phyloP scores from a whole-genome alignment of 345 rosid species.

The Populus alba region DNA sequence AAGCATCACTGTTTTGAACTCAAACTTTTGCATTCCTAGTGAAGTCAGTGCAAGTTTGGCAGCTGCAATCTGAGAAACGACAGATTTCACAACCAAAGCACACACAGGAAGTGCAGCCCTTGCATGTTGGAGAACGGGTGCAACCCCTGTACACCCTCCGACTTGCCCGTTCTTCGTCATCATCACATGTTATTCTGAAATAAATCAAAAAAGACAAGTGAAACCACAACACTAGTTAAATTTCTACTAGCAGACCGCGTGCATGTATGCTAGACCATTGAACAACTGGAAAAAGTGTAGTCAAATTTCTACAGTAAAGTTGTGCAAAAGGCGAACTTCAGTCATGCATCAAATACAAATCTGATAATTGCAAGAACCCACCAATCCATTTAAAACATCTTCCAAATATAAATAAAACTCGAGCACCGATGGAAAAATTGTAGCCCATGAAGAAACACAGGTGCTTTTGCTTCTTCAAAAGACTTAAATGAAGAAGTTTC shows the following conservation, averaged over 20 bases:
- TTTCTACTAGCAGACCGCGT: background rate
- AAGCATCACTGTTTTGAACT: slow-evolving; percentile 8
- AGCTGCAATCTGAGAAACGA: slow-evolving; percentile 83
- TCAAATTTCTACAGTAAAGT: background rate
- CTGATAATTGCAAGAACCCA: background rate
- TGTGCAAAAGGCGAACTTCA: background rate
- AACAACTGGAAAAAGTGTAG: background rate
- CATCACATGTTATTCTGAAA: slow-evolving; percentile 67
- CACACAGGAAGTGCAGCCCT: slow-evolving; percentile 95
- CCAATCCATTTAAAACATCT: background rate
- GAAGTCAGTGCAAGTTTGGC: slow-evolving; percentile 94
- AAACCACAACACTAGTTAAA: background rate
- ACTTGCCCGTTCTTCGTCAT: slow-evolving; percentile 69
- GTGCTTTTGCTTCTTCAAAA: background rate
- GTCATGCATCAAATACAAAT: background rate
- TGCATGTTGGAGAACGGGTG: slow-evolving; percentile 71
- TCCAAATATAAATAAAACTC: background rate
- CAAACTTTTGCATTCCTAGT: slow-evolving; percentile 58
- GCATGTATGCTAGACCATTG: background rate
- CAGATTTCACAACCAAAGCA: slow-evolving; percentile 92
- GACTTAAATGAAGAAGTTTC: background rate
- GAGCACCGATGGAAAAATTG: background rate
- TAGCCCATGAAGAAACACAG: background rate
- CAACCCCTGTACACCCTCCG: slow-evolving; percentile 90
- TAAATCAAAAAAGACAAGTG: background rate